These are phyloP conservation scores for Zoysia matrella DNA, from an alignment of 202 grass and related monocot genomes.

Conservation along the genomic window DNA sequence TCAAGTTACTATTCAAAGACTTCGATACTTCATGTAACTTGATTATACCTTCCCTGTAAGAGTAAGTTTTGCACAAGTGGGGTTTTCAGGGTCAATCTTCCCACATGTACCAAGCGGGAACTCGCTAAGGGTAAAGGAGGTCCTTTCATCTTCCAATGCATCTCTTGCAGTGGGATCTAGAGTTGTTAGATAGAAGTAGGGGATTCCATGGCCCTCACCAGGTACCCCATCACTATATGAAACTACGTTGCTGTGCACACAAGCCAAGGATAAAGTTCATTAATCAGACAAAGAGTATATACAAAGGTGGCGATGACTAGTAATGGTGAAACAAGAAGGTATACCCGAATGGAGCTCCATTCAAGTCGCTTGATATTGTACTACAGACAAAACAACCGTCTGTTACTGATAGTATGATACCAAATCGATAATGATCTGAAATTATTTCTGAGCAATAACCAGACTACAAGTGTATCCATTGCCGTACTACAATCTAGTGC, in stretches of 20 bases:
- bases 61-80: conserved; percentile 94
- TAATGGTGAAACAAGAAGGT: not conserved
- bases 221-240: conserved; percentile 85
- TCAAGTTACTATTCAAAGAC: not conserved
- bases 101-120: conserved; percentile 89
- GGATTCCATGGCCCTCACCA: conserved; percentile 62
- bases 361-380: conserved; percentile 84
- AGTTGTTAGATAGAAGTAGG: conserved; percentile 88
- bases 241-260: conserved; percentile 77
- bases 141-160: conserved; percentile 76
- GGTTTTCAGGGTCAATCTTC: conserved; percentile 88
- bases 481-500: not conserved
- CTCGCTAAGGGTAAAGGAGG: conserved; percentile 87
- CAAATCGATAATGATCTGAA: conserved; percentile 7
- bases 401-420: conserved; percentile 22
- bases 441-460: conserved; percentile 4
- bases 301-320: not conserved
- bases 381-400: conserved; percentile 40
- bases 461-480: not conserved
- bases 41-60: conserved; percentile 79
- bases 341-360: conserved; percentile 95
- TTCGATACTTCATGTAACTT: conserved; percentile 10
- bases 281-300: conserved; percentile 22
- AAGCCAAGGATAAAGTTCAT: conserved; percentile 17
- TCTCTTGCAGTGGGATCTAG: conserved; percentile 93